Conservation (phyloP, 2,329 filamentous ascomycete genomes). For the Fusarium cyanostomum region DNA sequence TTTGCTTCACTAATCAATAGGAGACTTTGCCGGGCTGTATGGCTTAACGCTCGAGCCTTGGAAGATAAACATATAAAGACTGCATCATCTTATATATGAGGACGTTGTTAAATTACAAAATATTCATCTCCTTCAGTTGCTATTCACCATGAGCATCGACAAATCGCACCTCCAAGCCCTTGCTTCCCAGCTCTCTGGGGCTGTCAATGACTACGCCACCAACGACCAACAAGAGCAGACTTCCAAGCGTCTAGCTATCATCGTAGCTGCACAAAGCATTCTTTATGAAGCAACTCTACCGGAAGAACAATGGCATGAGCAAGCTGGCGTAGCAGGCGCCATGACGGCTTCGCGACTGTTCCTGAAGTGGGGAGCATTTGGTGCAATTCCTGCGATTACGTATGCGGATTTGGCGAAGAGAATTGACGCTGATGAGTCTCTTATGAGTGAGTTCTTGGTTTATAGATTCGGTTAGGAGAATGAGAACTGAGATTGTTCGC, state of each 20-base stretch:
- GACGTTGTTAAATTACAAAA: too few species aligned
- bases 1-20: too few species aligned
- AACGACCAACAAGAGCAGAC: neutral
- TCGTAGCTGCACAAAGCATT: neutral
- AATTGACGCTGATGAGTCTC: conserved; percentile 38
- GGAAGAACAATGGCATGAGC: conserved; percentile 7
- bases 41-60: too few species aligned
- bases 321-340: conserved; percentile 10
- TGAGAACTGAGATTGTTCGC: neutral
- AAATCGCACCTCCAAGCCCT: neutral
- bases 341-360: conserved; percentile 43
- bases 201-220: neutral
- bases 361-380: conserved; percentile 46
- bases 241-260: conserved; percentile 4
- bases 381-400: conserved; percentile 45
- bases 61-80: too few species aligned
- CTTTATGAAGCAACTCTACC: conserved; percentile 6
- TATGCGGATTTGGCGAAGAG: conserved; percentile 43
- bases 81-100: too few species aligned
- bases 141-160: neutral
- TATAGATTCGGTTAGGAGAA: neutral
- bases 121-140: too few species aligned
- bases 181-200: neutral
- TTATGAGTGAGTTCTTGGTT: conserved; percentile 36
- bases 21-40: too few species aligned